Conservation (phyloP, 352 stramenopile genomes). For the Paralagenidium karlingii region DNA sequence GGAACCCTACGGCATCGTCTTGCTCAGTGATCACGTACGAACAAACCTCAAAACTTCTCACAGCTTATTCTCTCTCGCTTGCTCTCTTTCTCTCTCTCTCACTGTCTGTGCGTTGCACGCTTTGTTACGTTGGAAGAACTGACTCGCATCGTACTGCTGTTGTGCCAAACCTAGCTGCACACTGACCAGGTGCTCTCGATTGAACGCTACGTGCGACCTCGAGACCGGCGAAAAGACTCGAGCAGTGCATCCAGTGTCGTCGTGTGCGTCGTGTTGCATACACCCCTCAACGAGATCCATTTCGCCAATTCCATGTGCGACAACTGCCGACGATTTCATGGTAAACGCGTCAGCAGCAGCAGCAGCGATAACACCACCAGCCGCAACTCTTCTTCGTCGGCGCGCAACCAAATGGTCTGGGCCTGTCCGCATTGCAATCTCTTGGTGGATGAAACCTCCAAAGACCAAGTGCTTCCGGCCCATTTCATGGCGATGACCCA, state of each 20-base stretch:
- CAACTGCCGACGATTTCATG: slow-evolving; percentile 27
- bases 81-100: too few species aligned
- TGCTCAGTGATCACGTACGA: too few species aligned
- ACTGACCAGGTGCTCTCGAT: slow-evolving; percentile 37
- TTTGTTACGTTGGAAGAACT: too few species aligned
- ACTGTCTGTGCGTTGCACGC: too few species aligned
- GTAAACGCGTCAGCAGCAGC: slow-evolving; percentile 22
- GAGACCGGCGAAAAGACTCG: too few species aligned
- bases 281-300: slow-evolving; percentile 13
- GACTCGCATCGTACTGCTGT: too few species aligned
- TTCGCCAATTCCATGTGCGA: slow-evolving; percentile 41
- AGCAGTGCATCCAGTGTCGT: too few species aligned
- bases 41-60: too few species aligned
- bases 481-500: slow-evolving; percentile 19
- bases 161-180: too few species aligned
- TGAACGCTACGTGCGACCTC: slow-evolving; percentile 28
- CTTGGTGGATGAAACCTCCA: slow-evolving; percentile 5
- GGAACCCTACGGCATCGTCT: slow-evolving; percentile 44
- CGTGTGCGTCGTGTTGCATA: slow-evolving; percentile 42
- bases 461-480: slow-evolving; percentile 12
- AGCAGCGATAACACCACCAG: slow-evolving; percentile 1
- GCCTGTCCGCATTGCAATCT: slow-evolving; percentile 51
- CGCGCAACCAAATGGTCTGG: not conserved
- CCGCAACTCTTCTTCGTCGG: slow-evolving; percentile 8
- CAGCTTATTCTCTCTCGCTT: too few species aligned